A percentile compares a stretch with the other conserved stretches of the same genome.
Evolutionary conservation across 2,329 filamentous ascomycete species (phyloP).

Genomic region (Cordyceps farinosa): DNA sequence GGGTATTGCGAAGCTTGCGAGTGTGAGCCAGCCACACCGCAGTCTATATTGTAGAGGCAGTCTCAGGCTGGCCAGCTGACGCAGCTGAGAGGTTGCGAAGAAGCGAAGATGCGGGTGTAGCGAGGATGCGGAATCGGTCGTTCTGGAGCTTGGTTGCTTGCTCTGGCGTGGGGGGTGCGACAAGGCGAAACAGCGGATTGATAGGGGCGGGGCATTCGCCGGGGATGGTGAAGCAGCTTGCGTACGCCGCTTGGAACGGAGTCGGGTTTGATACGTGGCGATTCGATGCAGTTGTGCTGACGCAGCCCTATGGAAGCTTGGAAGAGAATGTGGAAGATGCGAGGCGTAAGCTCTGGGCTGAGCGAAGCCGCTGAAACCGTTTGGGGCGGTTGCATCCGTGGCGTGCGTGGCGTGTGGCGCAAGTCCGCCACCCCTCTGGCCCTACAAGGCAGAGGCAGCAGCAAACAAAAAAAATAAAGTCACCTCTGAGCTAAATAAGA

Average conservation of each 20-base stretch:
- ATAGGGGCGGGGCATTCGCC: neutral
- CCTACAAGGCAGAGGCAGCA: neutral
- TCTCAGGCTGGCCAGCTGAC: neutral
- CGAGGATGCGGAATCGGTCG: neutral
- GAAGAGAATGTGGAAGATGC: slow-evolving; percentile 1
- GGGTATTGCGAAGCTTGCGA: neutral
- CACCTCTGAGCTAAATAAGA: neutral
- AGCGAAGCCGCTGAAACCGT: slow-evolving; percentile 5
- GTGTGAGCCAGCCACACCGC: slow-evolving; percentile 10
- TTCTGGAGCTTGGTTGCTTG: neutral
- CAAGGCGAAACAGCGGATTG: neutral
- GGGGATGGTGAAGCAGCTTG: slow-evolving; percentile 1
- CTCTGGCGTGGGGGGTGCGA: neutral
- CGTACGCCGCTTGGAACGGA: neutral
- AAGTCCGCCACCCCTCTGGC: neutral
- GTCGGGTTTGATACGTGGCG: neutral
- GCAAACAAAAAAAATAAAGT: neutral
- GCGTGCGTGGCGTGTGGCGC: slow-evolving; percentile 12
- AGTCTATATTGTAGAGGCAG: neutral
- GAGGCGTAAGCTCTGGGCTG: slow-evolving; percentile 11
- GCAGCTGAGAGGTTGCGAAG: neutral
- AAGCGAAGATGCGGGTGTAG: neutral
- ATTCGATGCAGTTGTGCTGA: slow-evolving; percentile 9
- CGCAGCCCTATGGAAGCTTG: slow-evolving; percentile 1
- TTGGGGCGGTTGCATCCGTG: slow-evolving; percentile 1